Conservation (phyloP, 192 early-diverging fungal genomes). For the Powellomyces hirtus region DNA sequence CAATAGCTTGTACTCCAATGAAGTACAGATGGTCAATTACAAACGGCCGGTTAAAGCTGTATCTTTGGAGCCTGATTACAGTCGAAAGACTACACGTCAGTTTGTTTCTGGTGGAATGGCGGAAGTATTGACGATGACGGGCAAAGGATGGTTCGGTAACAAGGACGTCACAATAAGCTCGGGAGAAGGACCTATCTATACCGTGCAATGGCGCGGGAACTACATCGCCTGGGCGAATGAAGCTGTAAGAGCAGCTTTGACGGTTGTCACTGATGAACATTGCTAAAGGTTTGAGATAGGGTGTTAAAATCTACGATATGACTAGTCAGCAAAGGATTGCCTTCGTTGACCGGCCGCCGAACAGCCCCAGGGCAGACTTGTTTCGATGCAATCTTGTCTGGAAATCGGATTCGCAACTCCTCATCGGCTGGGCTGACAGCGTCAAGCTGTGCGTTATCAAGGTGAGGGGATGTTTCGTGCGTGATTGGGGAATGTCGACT, state of each 20-base stretch:
- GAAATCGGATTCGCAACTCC: constrained; percentile 70
- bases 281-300: constrained; percentile 15
- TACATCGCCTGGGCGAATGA: constrained; percentile 97
- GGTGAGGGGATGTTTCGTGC: constrained; percentile 21
- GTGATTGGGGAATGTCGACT: neutral
- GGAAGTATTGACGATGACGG: constrained; percentile 80
- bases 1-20: constrained; percentile 73
- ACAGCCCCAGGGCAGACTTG: constrained; percentile 78
- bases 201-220: constrained; percentile 77
- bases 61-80: constrained; percentile 87
- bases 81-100: constrained; percentile 66
- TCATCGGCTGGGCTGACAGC: constrained; percentile 94
- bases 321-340: constrained; percentile 70
- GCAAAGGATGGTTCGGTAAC: constrained; percentile 91
- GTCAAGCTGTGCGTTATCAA: constrained; percentile 83
- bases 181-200: constrained; percentile 86
- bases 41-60: constrained; percentile 86
- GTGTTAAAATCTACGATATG: constrained; percentile 73
- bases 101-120: constrained; percentile 90
- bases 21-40: constrained; percentile 71
- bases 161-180: constrained; percentile 77
- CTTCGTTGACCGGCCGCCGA: constrained; percentile 75
- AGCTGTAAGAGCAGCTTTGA: constrained; percentile 36
- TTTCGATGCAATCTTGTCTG: constrained; percentile 85
- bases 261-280: neutral